A percentile compares a stretch with the other conserved stretches of the same genome.
These are phyloP conservation scores for Xylaria cubensis DNA, from an alignment of 495 filamentous ascomycete genomes.

Conservation along the genomic window DNA sequence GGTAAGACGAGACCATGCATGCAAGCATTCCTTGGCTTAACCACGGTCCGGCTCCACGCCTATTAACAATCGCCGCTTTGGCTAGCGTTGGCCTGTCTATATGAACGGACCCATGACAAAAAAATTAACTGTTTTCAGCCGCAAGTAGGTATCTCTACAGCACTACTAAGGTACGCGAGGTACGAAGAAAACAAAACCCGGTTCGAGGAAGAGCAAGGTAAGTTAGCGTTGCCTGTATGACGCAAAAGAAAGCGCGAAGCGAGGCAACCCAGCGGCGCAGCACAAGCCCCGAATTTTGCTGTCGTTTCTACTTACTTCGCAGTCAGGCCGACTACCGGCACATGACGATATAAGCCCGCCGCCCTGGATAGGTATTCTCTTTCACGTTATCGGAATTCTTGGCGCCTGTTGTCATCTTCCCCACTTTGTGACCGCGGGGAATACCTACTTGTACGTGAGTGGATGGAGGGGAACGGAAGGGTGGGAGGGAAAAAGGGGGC, in stretches of 20 bases:
- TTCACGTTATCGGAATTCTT: not conserved
- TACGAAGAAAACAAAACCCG: not conserved
- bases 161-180: not conserved
- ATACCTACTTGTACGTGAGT: constrained; percentile 4
- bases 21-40: not conserved
- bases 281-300: constrained; percentile 5
- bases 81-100: too few species aligned
- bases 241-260: constrained; percentile 16
- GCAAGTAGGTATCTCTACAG: constrained; percentile 12
- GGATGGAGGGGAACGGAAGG: not conserved
- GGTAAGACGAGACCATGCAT: constrained; percentile 12
- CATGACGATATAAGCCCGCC: constrained; percentile 10
- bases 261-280: constrained; percentile 20
- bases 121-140: constrained; percentile 14
- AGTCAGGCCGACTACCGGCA: constrained; percentile 7
- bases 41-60: not conserved
- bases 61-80: constrained; percentile 11
- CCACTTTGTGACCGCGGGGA: constrained; percentile 22
- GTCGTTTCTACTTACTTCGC: not conserved
- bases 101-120: not conserved
- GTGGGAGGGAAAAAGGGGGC: not conserved
- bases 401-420: constrained; percentile 11
- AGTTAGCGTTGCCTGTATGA: not conserved
- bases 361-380: not conserved
- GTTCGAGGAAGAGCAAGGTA: not conserved